A percentile compares a stretch with the other conserved stretches of the same genome.
Evolutionary conservation across 1,284 basidiomycete species (phyloP).

Genomic region (Trichosporon faecale): DNA sequence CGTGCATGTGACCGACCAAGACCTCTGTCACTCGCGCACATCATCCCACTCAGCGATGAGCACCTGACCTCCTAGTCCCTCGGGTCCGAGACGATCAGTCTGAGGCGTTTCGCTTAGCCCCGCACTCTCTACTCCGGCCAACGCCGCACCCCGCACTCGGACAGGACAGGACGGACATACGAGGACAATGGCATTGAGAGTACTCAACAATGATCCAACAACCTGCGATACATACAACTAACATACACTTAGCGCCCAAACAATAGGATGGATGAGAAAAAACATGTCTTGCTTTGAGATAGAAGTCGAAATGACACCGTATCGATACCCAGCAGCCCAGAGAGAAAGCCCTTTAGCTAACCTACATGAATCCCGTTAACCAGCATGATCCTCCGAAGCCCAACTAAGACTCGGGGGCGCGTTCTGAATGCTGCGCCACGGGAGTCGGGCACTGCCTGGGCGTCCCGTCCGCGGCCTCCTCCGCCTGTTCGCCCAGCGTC

Average conservation of each 20-base stretch:
- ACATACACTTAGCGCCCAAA: slow-evolving; percentile 6
- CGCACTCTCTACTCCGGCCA: neutral
- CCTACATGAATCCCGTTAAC: neutral
- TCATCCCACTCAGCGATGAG: neutral
- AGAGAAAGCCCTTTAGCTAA: neutral
- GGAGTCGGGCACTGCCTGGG: neutral
- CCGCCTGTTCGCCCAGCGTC: neutral
- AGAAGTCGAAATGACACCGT: neutral
- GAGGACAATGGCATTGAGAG: neutral
- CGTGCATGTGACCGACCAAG: neutral
- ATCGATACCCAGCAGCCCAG: neutral
- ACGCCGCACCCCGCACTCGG: neutral
- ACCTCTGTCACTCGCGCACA: neutral
- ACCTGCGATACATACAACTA: slow-evolving; percentile 3
- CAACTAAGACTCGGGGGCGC: slow-evolving; percentile 1
- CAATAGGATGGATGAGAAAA: neutral
- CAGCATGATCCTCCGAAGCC: neutral
- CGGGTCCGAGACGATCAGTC: neutral
- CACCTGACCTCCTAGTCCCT: neutral
- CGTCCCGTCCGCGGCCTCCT: neutral
- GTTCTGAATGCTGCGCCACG: neutral
- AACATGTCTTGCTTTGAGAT: neutral
- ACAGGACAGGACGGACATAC: neutral
- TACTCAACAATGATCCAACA: neutral
- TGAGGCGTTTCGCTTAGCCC: neutral